phyloP scores from a whole-genome alignment of 768 basidiomycete species.

The Trametes cubensis region DNA sequence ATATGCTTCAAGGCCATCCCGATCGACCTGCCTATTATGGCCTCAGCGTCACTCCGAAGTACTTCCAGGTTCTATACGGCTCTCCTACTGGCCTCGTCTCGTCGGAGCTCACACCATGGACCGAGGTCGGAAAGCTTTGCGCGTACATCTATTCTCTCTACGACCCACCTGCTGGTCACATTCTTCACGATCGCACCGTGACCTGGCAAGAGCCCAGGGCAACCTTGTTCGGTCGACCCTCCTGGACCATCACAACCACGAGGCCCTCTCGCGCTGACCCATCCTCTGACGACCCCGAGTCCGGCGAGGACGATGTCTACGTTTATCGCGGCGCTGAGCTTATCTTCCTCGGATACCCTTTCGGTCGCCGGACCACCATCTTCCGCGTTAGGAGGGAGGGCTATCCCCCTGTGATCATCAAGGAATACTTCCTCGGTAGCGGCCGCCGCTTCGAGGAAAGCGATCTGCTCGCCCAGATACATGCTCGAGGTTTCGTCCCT shows the following conservation, averaged over 20 bases:
- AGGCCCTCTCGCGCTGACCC: no score
- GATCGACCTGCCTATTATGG: constrained; percentile 1
- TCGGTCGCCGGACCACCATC: constrained; percentile 6
- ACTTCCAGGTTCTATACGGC: constrained; percentile 9
- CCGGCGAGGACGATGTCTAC: no score
- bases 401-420: background rate
- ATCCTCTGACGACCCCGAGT: no score
- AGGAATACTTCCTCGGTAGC: background rate
- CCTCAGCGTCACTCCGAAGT: background rate
- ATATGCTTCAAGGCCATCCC: constrained; percentile 1
- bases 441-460: constrained; percentile 48
- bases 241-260: no score
- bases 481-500: background rate
- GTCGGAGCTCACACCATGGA: background rate
- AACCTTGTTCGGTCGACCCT: background rate
- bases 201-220: background rate
- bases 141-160: constrained; percentile 8
- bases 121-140: background rate
- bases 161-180: background rate
- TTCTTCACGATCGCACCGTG: constrained; percentile 6
- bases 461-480: constrained; percentile 35
- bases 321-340: no score
- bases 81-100: background rate
- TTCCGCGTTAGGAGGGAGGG: background rate
- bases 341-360: background rate